Conservation (phyloP, 2,329 filamentous ascomycete species). For the Stachybotrys chlorohalonatus region DNA sequence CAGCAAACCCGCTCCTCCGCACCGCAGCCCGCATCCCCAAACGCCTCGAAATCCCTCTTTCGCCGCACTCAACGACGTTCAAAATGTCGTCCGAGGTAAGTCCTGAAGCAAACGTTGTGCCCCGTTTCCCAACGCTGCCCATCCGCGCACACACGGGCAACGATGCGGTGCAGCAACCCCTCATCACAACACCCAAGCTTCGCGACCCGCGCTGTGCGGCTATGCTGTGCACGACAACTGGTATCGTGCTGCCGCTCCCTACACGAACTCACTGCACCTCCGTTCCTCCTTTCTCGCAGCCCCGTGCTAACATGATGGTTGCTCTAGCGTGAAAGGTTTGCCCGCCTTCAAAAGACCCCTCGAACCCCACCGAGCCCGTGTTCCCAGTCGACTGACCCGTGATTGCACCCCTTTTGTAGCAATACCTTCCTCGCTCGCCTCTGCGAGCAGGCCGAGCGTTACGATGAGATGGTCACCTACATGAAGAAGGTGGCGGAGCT, state of each 20-base stretch:
- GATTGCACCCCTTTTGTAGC: constrained; percentile 40
- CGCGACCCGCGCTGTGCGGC: background rate
- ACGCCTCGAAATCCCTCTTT: constrained; percentile 1
- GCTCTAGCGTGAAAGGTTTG: constrained; percentile 61
- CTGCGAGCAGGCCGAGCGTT: constrained; percentile 99
- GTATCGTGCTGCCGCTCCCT: background rate
- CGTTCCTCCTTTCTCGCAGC: constrained; percentile 1
- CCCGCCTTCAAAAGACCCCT: constrained; percentile 12
- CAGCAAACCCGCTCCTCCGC: constrained; percentile 1
- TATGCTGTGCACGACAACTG: background rate
- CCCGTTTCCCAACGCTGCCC: constrained; percentile 4
- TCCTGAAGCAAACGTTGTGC: constrained; percentile 1
- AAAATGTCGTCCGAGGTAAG: constrained; percentile 26
- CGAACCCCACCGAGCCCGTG: constrained; percentile 8
- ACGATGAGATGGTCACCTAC: constrained; percentile 99
- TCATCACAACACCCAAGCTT: constrained; percentile 8
- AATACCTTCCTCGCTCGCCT: constrained; percentile 99
- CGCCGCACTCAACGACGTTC: background rate
- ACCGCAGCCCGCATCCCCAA: background rate
- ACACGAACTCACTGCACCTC: constrained; percentile 2
- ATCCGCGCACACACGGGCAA: constrained; percentile 8
- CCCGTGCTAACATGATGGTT: constrained; percentile 25
- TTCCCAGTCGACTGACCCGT: constrained; percentile 15
- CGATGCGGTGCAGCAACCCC: constrained; percentile 8
- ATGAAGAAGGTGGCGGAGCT: constrained; percentile 99